A percentile compares a stretch with the other conserved stretches of the same genome.
These are phyloP conservation scores for Coelastrella sp. DNA, from an alignment of 139 green algal species.

Conservation along the genomic window DNA sequence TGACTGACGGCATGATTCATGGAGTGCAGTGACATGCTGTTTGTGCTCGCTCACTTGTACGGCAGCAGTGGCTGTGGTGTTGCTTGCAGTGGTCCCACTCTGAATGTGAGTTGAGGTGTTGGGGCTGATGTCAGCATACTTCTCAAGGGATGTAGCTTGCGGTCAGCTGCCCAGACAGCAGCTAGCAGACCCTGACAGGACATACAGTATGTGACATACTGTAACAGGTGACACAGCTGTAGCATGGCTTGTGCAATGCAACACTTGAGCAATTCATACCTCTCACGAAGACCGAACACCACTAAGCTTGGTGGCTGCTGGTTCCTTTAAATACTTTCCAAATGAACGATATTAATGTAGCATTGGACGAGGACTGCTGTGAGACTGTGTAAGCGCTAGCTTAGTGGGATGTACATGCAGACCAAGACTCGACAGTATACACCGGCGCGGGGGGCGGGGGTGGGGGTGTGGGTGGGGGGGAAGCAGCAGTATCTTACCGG, in stretches of 20 bases:
- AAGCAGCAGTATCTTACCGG: not conserved
- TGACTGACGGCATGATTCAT: no score
- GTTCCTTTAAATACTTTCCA: no score
- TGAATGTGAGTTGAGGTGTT: constrained; percentile 18
- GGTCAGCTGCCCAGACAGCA: constrained; percentile 19
- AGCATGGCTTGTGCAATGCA: not conserved
- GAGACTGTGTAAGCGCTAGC: no score
- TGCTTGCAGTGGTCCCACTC: constrained; percentile 3
- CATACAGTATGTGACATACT: no score
- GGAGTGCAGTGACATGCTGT: no score
- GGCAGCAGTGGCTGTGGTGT: not conserved
- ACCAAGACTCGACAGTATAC: no score
- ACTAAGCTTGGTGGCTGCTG: no score
- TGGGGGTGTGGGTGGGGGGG: no score
- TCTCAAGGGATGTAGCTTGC: constrained; percentile 36
- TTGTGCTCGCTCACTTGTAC: constrained; percentile 22
- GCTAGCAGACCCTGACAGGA: constrained; percentile 37
- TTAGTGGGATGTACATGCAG: no score
- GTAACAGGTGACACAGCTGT: not conserved
- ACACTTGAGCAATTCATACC: no score
- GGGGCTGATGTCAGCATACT: constrained; percentile 12
- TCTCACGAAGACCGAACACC: no score
- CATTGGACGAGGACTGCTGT: not conserved
- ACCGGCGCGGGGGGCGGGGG: no score
- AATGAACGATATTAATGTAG: not conserved